Percentiles rank a stretch among this genome's conserved stretches.
Evolutionary conservation across 495 filamentous ascomycete genomes (phyloP).

Genomic region (Corynascus novoguineensis): DNA sequence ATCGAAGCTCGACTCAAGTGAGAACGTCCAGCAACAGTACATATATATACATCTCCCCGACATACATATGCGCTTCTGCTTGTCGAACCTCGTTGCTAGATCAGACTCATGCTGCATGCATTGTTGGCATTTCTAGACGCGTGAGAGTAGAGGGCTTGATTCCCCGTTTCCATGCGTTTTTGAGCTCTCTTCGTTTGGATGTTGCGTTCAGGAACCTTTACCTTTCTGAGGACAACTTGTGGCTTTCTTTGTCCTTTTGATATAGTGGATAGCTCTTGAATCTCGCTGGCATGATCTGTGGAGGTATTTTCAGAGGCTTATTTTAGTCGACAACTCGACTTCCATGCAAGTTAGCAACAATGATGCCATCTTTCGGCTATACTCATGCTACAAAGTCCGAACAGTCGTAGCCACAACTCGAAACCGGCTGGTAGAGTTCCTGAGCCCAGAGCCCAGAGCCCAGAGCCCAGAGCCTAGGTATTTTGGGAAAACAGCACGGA

Average conservation of each 20-base stretch:
- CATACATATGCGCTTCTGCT: constrained; percentile 14
- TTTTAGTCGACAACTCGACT: no score
- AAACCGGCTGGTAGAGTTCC: no score
- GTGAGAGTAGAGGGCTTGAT: constrained; percentile 1
- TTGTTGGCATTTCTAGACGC: constrained; percentile 11
- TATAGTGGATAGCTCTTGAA: no score
- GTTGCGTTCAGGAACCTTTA: neutral
- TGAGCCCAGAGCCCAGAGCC: no score
- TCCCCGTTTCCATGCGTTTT: neutral
- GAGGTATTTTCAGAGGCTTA: no score
- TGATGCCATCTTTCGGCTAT: no score
- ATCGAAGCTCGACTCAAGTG: constrained; percentile 43
- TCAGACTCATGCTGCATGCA: constrained; percentile 8
- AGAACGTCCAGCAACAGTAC: neutral
- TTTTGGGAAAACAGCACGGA: no score
- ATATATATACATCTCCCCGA: constrained; percentile 9
- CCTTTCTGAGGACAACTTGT: neutral
- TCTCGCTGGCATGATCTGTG: no score
- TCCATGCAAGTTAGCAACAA: no score
- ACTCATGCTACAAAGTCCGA: no score
- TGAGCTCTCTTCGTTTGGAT: neutral
- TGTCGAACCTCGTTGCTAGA: constrained; percentile 9
- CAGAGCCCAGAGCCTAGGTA: no score
- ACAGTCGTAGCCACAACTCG: no score
- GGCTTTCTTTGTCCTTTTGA: neutral